Evolutionary conservation across 805 yeast species (phyloP).

Genomic region (Saccharomycopsis fodiens): DNA sequence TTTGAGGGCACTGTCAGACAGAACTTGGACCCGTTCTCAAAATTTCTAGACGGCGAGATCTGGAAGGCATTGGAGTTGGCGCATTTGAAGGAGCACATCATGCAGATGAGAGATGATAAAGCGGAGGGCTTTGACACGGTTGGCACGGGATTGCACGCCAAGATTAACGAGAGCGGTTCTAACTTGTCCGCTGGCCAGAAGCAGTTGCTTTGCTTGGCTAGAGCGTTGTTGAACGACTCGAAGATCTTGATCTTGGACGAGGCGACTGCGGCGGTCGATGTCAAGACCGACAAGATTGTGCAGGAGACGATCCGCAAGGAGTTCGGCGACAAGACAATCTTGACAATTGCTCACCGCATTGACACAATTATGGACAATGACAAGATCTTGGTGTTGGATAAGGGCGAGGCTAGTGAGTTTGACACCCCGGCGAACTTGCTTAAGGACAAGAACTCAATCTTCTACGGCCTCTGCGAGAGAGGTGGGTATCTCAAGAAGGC

Average conservation of each 20-base stretch:
- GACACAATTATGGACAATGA: slow-evolving; percentile 86
- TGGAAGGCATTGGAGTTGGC: slow-evolving; percentile 52
- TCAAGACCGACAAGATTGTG: slow-evolving; percentile 71
- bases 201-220: slow-evolving; percentile 76
- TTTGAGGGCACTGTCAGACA: slow-evolving; percentile 55
- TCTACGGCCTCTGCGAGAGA: slow-evolving; percentile 47
- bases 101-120: slow-evolving; percentile 31
- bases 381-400: slow-evolving; percentile 64
- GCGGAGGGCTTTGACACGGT: slow-evolving; percentile 5
- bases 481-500: slow-evolving; percentile 19
- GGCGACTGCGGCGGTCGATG: slow-evolving; percentile 87
- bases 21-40: slow-evolving; percentile 55
- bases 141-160: slow-evolving; percentile 40
- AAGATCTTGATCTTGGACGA: slow-evolving; percentile 74
- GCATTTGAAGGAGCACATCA: slow-evolving; percentile 46
- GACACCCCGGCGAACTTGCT: slow-evolving; percentile 56
- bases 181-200: slow-evolving; percentile 85
- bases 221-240: slow-evolving; percentile 69
- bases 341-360: slow-evolving; percentile 85
- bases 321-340: slow-evolving; percentile 68
- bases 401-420: slow-evolving; percentile 70
- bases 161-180: slow-evolving; percentile 70
- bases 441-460: slow-evolving; percentile 35
- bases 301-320: slow-evolving; percentile 73
- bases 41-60: slow-evolving; percentile 43